These are phyloP conservation scores for Teunomyces gatunensis DNA, from an alignment of 805 yeast genomes.

Conservation along the genomic window DNA sequence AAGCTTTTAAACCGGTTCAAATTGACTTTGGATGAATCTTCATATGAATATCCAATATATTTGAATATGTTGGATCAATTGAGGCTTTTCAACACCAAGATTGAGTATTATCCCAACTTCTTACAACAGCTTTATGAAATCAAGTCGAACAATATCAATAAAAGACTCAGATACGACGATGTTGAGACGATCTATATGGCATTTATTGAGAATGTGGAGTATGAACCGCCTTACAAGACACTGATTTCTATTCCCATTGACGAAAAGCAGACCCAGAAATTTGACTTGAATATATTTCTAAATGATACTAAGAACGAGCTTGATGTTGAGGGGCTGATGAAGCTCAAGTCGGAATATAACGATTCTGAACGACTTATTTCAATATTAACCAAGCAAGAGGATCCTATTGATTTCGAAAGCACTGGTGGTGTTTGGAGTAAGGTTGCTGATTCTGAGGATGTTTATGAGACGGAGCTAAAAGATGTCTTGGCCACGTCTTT, in stretches of 20 bases:
- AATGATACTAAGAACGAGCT: conserved; percentile 5
- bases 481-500: conserved; percentile 17
- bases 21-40: conserved; percentile 3
- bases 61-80: conserved; percentile 12
- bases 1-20: conserved; percentile 7
- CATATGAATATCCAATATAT: conserved; percentile 12
- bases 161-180: conserved; percentile 9
- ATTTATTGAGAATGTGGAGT: conserved; percentile 16
- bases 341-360: conserved; percentile 10
- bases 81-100: conserved; percentile 14
- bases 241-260: conserved; percentile 5
- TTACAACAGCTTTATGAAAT: conserved; percentile 17
- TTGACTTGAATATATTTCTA: conserved; percentile 19
- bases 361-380: conserved; percentile 18
- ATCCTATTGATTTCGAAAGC: conserved; percentile 7
- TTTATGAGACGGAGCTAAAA: conserved; percentile 14
- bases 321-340: not conserved
- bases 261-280: conserved; percentile 13
- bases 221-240: conserved; percentile 9
- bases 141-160: conserved; percentile 8
- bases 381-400: conserved; percentile 11
- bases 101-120: conserved; percentile 20
- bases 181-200: conserved; percentile 19
- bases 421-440: conserved; percentile 5
- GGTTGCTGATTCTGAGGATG: conserved; percentile 3